A percentile compares a stretch with the other conserved stretches of the same genome.
These are phyloP conservation scores for Candida glaebosa DNA, from an alignment of 805 yeast genomes.

Conservation along the genomic window DNA sequence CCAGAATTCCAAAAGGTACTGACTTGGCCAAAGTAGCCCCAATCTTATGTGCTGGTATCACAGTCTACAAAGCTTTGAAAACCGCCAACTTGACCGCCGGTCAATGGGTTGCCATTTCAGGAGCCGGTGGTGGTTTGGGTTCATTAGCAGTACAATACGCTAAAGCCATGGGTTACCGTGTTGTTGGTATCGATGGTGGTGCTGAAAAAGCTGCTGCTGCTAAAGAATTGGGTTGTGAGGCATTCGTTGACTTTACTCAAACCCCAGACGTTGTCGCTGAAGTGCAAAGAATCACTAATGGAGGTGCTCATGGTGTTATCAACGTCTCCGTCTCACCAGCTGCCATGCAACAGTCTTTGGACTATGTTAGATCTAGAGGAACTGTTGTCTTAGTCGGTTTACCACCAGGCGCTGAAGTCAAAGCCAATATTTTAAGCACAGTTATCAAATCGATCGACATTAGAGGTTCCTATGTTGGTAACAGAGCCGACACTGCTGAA, in stretches of 20 bases:
- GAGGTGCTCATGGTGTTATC: conserved; percentile 56
- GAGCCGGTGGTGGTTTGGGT: conserved; percentile 84
- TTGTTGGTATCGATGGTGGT: conserved; percentile 73
- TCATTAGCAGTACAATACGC: conserved; percentile 74
- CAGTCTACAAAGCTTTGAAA: conserved; percentile 66
- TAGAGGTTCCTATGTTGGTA: conserved; percentile 44
- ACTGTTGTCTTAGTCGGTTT: conserved; percentile 44
- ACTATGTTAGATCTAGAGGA: conserved; percentile 39
- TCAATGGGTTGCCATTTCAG: conserved; percentile 71
- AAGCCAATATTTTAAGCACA: conserved; percentile 37
- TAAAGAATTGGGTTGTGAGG: conserved; percentile 60
- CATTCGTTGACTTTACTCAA: conserved; percentile 52
- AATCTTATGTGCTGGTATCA: conserved; percentile 64
- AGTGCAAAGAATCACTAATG: conserved; percentile 45
- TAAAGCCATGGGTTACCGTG: conserved; percentile 67
- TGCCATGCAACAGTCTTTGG: conserved; percentile 46
- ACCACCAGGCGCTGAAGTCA: conserved; percentile 43
- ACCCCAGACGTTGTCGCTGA: conserved; percentile 49
- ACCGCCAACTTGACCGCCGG: conserved; percentile 57
- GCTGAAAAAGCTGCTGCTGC: conserved; percentile 59
- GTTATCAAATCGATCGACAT: conserved; percentile 38
- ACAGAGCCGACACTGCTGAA: conserved; percentile 45
- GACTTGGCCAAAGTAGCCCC: conserved; percentile 59
- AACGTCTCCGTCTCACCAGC: conserved; percentile 51
- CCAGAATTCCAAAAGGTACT: conserved; percentile 52